phyloP scores from a whole-genome alignment of 2,329 filamentous ascomycete genomes.

The Aspergillus arachidicola region DNA sequence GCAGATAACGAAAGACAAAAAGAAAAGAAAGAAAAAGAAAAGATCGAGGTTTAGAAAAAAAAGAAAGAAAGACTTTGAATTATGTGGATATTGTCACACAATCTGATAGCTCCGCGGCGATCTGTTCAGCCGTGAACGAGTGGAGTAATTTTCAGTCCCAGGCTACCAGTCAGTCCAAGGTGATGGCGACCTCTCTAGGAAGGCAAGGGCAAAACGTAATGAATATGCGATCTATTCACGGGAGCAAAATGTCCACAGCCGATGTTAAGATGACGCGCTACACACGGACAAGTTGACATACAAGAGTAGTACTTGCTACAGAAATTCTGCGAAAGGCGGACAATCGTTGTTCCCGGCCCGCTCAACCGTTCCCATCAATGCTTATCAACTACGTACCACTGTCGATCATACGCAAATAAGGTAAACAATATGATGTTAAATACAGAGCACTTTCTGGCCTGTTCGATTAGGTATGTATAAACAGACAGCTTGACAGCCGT shows the following conservation, averaged over 20 bases:
- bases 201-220: not conserved
- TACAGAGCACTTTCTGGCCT: conserved; percentile 9
- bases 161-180: not conserved
- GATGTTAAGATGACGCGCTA: conserved; percentile 10
- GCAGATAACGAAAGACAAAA: not conserved
- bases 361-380: not conserved
- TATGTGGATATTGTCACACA: not conserved
- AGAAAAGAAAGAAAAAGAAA: not conserved
- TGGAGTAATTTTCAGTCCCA: not conserved
- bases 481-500: conserved; percentile 19
- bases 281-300: conserved; percentile 14
- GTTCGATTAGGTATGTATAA: conserved; percentile 24
- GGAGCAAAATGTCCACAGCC: conserved; percentile 3
- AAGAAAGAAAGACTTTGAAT: not conserved
- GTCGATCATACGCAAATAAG: not conserved
- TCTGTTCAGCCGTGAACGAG: not conserved
- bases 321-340: conserved; percentile 35
- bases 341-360: conserved; percentile 29
- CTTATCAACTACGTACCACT: not conserved
- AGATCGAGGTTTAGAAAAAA: conserved; percentile 1
- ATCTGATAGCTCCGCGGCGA: not conserved
- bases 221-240: not conserved
- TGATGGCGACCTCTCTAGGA: not conserved
- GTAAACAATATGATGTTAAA: not conserved
- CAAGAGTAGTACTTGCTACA: conserved; percentile 13